Base-by-base conservation (phyloP, 2,329 filamentous ascomycete species). In the Hymenoscyphus infarciens region DNA sequence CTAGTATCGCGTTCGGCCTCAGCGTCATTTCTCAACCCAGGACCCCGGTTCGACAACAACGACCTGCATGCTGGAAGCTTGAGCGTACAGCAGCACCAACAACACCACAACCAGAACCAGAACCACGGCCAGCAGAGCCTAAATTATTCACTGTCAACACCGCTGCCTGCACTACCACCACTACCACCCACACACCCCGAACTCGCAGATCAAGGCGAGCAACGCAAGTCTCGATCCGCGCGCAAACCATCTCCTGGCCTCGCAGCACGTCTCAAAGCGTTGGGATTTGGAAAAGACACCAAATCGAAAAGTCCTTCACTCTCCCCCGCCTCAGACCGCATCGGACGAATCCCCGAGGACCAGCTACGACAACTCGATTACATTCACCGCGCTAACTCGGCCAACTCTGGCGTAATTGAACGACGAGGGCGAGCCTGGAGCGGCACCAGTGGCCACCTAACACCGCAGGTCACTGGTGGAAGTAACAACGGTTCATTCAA, bases 371-470 rank as follows among this genome's bases (percentile, higher is more conserved):
- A 86, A 71, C 82, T 92, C 70, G 88, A 92, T 77, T 80, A 84
- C 68, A 83, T 85, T 64, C 87, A 90, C 73, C 82, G 83, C 68
- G 82, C 84, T 64, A 80, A 80, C 72, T 84, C 83, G 27, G 67
- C 73, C 67, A 65, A 57, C 33, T 73, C 73, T 66, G 79, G 79
- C 67, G 79, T 78, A 68, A 79, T 90, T 70, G 81, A 87, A 75
- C 82, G 87, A 73, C 83, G 87, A 71, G 88, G 88, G 73, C 85
- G 86, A 72, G 83, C 88, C 70, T 92, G 89, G 89, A 90, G 85
- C 78, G 87, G 85, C 74, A 81, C 83, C 73, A 82, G 84, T 73
- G 67, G 68, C 53, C 61, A 64, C 54, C 63, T 72, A 31, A 71
- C 69, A 27, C 71, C 72, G 55, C 72, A 75, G 66, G 59, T 67